Base-by-base conservation (phyloP, 2,329 filamentous ascomycete genomes). In the Clathrospora elynae region DNA sequence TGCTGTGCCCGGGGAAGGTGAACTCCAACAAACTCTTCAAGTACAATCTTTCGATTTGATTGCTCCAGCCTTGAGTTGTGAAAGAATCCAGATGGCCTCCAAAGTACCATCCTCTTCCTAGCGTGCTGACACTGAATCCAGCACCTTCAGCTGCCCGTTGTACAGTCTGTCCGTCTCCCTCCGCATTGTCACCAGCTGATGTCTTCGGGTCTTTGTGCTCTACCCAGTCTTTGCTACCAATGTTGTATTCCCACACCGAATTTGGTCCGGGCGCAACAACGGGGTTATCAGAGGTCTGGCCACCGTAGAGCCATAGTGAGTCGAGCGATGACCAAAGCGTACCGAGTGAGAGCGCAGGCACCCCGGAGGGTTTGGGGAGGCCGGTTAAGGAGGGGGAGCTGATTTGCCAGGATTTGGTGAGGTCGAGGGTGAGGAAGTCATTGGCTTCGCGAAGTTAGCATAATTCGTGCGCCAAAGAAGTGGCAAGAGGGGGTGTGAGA, bases 41-140 rank as follows among this genome's bases (percentile, higher is more conserved):
- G 62, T 90, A 91, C 1, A 89, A 74, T 4, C 86, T 76, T 0
- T 74, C 70, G 14, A 82, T 75, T 38, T 81, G 77, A 35, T 80
- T 78, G n/a, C 83, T 83, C 87, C 87, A 90, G 9, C 83, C 86
- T 51, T 75, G 66, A 2, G 80, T 83, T 0, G 79, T 83, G 46
- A 80, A 78, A 17, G 73, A 75, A 63, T 91, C 87, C 5, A 88
- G 72, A 66, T 90, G 87, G 0, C 87, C 87, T 17, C 86, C 87
- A 68, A 91, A 91, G 65, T 89, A 91, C 76, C 83, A 91, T 20
- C 85, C 88, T 32, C 85, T 71, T 0, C 86, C 86, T 1, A 90
- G 71, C 39, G 84, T 81, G 0, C 85, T 81, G 0, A 90, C 82
- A 18, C 82, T 86, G 10, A 88, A 70, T 0, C 86, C 86, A 8